A percentile compares a stretch with the other conserved stretches of the same genome.
Conservation (phyloP, 2,329 filamentous ascomycete species). For the Pleomassaria siparia region DNA sequence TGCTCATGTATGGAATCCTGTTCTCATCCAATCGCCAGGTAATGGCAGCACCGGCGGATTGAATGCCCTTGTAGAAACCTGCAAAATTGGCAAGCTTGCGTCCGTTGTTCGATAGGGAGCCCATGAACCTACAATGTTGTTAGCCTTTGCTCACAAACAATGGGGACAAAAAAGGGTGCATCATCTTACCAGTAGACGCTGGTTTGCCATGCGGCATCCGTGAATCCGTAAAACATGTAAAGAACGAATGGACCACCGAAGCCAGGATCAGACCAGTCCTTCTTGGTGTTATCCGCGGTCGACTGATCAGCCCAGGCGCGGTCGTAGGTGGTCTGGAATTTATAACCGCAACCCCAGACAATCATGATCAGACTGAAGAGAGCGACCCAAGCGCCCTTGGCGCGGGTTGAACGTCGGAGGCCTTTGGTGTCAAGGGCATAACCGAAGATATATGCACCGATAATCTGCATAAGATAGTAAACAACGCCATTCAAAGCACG, state of each 20-base stretch:
- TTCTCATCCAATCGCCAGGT: slow-evolving; percentile 69
- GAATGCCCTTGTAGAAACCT: slow-evolving; percentile 87
- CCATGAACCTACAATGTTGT: slow-evolving; percentile 71
- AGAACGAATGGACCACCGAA: slow-evolving; percentile 82
- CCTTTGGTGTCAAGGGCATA: slow-evolving; percentile 63
- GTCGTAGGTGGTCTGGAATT: slow-evolving; percentile 67
- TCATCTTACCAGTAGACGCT: slow-evolving; percentile 75
- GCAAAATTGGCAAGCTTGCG: slow-evolving; percentile 91
- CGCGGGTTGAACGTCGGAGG: slow-evolving; percentile 66
- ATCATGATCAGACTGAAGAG: slow-evolving; percentile 72
- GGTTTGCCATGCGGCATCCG: slow-evolving; percentile 88
- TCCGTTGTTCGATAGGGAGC: slow-evolving; percentile 86
- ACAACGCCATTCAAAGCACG: slow-evolving; percentile 74
- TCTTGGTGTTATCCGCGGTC: slow-evolving; percentile 30
- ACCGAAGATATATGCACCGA: slow-evolving; percentile 74
- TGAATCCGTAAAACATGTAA: slow-evolving; percentile 89
- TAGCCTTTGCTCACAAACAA: slow-evolving; percentile 3
- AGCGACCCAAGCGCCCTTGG: slow-evolving; percentile 62
- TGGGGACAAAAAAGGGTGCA: background rate
- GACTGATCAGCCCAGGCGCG: slow-evolving; percentile 40
- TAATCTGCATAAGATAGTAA: slow-evolving; percentile 79
- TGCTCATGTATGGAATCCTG: slow-evolving; percentile 63
- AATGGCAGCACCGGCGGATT: slow-evolving; percentile 81
- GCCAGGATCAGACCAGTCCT: slow-evolving; percentile 68
- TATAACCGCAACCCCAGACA: slow-evolving; percentile 83